Evolutionary conservation across 2,329 filamentous ascomycete species (phyloP), one percentile per base, ranked within the genome.

Genomic region (Ophiocordyceps camponoti-saundersi): DNA sequence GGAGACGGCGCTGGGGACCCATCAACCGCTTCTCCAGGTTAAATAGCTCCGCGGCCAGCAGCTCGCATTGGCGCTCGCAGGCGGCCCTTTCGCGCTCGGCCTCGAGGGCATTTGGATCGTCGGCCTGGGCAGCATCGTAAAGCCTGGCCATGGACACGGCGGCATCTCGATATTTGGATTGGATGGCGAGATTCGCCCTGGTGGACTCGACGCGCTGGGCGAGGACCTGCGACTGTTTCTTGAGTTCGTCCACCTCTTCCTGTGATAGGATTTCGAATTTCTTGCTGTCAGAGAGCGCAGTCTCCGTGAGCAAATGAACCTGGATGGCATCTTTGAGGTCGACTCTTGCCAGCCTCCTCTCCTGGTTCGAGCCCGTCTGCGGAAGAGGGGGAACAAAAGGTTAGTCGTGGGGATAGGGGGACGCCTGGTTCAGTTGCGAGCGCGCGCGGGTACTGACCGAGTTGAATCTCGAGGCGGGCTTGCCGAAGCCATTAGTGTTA

Each of bases 141-240:
- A 98, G 70, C 55, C 83, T 81, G 49, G 82, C 81, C 64, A 98
- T 80, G 40, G 88, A 94, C 52, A 82, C 77, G 12, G 92, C 87
- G 1, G 92, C 92, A 71, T 96, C 90, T 55, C 88, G 84, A 56
- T 95, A 87, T 67, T 96, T 98, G 47, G 80, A 84, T 62, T 98
- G 92, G 43, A 96, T 79, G 30, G 81, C 80, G 36, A 98, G 72
- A 63, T 90, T 95, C 50, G 86, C 77, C 53, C 82, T 79, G 20
- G 86, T 80, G 36, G 85, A 81, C 51, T 90, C 85, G 53, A 95
- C 80, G n/a, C 86, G 82, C 57, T 80, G 77, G 23, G 75, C 72
- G 45, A 96, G 65, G 34, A 78, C 70, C 49, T 79, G 75, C 51
- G 81, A 77, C 67, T 95, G 86, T 61, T 88, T 94, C 71, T 96